Base-by-base conservation (phyloP, 352 stramenopile genomes). In the Globisporangium alternatum region DNA sequence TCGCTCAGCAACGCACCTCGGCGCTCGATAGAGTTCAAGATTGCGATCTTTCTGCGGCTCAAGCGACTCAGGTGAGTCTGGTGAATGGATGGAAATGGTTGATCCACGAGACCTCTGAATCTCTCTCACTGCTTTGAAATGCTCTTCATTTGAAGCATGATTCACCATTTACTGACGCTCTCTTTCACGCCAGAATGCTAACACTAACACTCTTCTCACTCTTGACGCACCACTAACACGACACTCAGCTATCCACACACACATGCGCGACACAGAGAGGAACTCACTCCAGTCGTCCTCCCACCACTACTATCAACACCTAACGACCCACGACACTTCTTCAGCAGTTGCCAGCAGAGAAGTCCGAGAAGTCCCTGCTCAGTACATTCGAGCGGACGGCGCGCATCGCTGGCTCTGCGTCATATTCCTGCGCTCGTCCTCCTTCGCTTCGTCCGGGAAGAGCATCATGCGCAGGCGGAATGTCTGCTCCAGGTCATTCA, bases 401-500 rank as follows among this genome's bases (percentile, higher is more conserved):
- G 25, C 25, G 5, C 33, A 7, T 22, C 12, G 15, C 33, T 19
- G 49, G 6, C 15, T 56, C 49, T 28, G 49, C 49, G n/a, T 45
- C 31, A 30, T 19, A 21, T 60, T 47, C 33, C 59, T 64, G 44
- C 48, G 59, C 28, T 53, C 28, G 8, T 60, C 31, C 19, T 49
- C 25, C 25, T 73, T 55, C 25, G 17, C 30, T 30, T 63, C 62
- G 43, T 66, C 53, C 8, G 65, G 55, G 21, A 75, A 75, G 2
- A 77, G 65, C 68, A 73, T 53, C 67, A 64, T 70, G 17, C 68
- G 71, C n/a, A 77, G 53, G 10, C 68, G 65, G 62, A 77, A 75
- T 21, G 72, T 77, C 31, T 71, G 58, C 49, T 75, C 71, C 9
- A 77, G 58, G 35, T 77, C 71, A 2, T 72, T 68, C 22, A 37